phyloP scores from a whole-genome alignment of 2,329 filamentous ascomycete species.

The Monilinia fructicola region DNA sequence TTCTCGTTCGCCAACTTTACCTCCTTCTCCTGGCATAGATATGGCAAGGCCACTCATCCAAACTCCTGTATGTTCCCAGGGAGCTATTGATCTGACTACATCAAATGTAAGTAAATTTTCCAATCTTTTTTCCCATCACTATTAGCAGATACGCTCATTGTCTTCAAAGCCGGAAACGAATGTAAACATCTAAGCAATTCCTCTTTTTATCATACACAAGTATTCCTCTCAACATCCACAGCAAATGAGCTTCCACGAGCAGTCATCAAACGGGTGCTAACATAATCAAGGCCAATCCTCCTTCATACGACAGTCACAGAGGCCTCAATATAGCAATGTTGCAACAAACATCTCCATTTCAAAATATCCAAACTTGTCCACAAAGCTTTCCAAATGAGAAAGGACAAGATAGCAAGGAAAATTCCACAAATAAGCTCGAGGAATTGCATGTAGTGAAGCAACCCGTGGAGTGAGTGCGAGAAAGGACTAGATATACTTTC shows the following conservation, averaged over 20 bases:
- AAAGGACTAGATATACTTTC: background rate
- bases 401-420: background rate
- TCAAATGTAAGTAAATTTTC: background rate
- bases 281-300: constrained; percentile 21
- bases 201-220: background rate
- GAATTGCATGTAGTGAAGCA: background rate
- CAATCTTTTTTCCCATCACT: background rate
- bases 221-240: background rate
- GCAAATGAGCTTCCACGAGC: background rate
- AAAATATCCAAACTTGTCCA: background rate
- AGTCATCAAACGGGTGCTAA: background rate
- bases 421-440: background rate
- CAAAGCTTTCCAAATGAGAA: background rate
- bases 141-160: background rate
- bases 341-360: background rate
- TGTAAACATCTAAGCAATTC: background rate
- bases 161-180: background rate
- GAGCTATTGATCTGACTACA: background rate
- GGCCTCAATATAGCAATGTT: background rate
- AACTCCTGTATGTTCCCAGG: background rate
- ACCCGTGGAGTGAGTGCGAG: background rate
- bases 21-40: background rate
- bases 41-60: too few species aligned
- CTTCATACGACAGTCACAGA: constrained; percentile 24
- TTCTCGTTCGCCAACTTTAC: too few species aligned